phyloP scores from a whole-genome alignment of 306 rosid genomes.

The Arachis stenosperma region DNA sequence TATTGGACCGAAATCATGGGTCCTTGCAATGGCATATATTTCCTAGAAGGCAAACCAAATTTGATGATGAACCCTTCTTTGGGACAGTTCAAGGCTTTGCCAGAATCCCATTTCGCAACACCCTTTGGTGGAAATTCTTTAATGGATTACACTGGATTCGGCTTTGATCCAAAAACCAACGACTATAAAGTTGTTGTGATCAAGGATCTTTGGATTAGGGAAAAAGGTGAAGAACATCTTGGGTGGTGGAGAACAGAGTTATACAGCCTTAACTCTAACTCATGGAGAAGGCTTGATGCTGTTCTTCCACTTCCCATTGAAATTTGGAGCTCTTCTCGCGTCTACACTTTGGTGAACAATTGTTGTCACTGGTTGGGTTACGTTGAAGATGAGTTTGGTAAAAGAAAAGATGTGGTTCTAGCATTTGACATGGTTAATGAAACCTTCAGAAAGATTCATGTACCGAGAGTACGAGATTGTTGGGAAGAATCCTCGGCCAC shows the following conservation, averaged over 20 bases:
- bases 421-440: conserved; percentile 39
- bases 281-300: conserved; percentile 31
- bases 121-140: conserved; percentile 11
- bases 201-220: conserved; percentile 29
- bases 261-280: conserved; percentile 32
- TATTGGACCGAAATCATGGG: conserved; percentile 43
- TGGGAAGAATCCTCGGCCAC: not conserved
- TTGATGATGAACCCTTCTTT: conserved; percentile 37
- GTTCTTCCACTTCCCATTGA: conserved; percentile 24
- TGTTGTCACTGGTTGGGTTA: conserved; percentile 40
- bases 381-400: conserved; percentile 18
- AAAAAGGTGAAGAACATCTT: conserved; percentile 30
- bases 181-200: conserved; percentile 38
- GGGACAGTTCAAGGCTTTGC: conserved; percentile 33
- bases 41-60: conserved; percentile 40
- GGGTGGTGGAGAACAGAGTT: conserved; percentile 35
- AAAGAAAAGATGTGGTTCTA: conserved; percentile 19
- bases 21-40: conserved; percentile 42
- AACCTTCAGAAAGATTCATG: conserved; percentile 36
- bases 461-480: conserved; percentile 22
- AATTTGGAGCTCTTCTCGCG: conserved; percentile 30
- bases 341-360: conserved; percentile 33
- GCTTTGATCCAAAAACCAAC: conserved; percentile 32
- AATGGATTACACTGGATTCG: conserved; percentile 31
- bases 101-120: conserved; percentile 9